These are phyloP conservation scores for Agaricus subrufescens DNA, from an alignment of 768 basidiomycete genomes.

Conservation along the genomic window DNA sequence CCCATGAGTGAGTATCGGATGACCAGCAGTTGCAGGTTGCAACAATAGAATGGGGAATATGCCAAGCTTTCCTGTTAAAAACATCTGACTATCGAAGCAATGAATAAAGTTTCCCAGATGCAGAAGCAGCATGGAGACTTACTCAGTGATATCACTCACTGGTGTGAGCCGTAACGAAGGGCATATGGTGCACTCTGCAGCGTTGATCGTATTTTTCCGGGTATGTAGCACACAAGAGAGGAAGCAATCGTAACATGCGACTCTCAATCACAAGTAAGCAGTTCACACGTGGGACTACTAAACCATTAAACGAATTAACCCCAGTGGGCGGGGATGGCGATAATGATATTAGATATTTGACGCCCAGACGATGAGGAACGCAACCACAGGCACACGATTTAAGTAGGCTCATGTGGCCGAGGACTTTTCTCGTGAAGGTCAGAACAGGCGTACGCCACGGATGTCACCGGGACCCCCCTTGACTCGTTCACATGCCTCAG, in stretches of 20 bases:
- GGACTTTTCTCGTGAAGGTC: too few species aligned
- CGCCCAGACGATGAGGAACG: too few species aligned
- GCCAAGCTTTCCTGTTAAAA: background rate
- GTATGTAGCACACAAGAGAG: background rate
- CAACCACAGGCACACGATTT: too few species aligned
- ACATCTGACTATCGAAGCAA: background rate
- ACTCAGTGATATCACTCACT: background rate
- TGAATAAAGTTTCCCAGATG: background rate
- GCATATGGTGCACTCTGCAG: slow-evolving; percentile 3
- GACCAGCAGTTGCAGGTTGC: too few species aligned
- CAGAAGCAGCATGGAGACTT: background rate
- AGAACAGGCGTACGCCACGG: too few species aligned
- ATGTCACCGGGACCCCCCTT: too few species aligned
- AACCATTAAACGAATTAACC: too few species aligned
- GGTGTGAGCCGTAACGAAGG: background rate
- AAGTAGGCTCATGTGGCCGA: too few species aligned
- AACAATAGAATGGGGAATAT: background rate
- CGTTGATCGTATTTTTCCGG: background rate
- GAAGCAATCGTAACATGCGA: background rate
- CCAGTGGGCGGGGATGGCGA: too few species aligned
- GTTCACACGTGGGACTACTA: background rate
- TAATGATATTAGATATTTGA: too few species aligned
- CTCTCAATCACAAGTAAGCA: slow-evolving; percentile 1
- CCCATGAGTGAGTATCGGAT: too few species aligned
- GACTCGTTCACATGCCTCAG: too few species aligned